Evolutionary conservation across 1,284 basidiomycete species (phyloP), one percentile per base, ranked within the genome.

Genomic region (Cutaneotrichosporon sp.): DNA sequence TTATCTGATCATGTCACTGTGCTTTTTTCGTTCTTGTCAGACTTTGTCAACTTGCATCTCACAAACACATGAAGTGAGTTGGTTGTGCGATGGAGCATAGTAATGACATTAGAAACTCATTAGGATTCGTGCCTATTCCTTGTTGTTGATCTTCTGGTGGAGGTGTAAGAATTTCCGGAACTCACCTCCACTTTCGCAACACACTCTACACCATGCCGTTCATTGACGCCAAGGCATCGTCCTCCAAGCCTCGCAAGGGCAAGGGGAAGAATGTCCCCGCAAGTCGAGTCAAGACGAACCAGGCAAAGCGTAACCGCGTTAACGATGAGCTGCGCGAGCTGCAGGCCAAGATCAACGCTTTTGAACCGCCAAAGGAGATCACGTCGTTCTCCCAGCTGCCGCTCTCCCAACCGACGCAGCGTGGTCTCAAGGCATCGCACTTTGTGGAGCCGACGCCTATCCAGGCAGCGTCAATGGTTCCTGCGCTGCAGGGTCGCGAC

Each of bases 371-470:
- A 5, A 68, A 59, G 5, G 72, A 76, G 42, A 63, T 79, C 52
- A 73, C 70, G 7, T 66, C 71, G 31, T 83, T 83, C 70, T 69
- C 73, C 14, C 76, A 82, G 61, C 73, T 83, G n/a, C 80, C 80
- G 2, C 69, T 81, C 21, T 81, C 78, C 7, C 4, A 66, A 70
- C 26, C 69, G 74, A 81, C 80, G 0, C 66, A 74, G 16, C 76
- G 77, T 69, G 79, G 78, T 77, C 83, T 97, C 50, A 91, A 90
- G 81, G 90, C 90, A 68, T 86, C 88, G 0, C 92, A 88, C 75
- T 97, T 94, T 74, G 84, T 89, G 38, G 85, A 89, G 26, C 90
- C 94, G 85, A 97, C 94, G 0, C 90, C 92, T 63, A 94, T 90
- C 55, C 89, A 90, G 75, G 79, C 84, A 5, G 82, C 85, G 38